These are phyloP conservation scores for Ailanthus altissimus DNA, from an alignment of 345 rosid genomes.

Conservation along the genomic window DNA sequence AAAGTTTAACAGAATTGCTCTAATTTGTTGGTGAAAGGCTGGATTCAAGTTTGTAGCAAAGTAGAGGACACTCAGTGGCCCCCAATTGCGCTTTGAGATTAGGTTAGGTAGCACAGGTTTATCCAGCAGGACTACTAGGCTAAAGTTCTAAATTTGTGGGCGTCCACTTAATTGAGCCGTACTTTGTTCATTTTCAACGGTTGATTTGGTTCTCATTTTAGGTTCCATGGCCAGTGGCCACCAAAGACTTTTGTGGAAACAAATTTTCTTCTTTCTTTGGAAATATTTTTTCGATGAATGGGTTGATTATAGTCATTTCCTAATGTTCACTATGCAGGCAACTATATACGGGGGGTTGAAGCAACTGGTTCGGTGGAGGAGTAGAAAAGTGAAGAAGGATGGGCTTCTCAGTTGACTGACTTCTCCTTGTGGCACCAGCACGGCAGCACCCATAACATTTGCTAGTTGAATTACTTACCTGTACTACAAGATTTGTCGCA, in stretches of 20 bases:
- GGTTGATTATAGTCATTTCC: neutral
- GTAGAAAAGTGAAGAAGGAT: constrained; percentile 48
- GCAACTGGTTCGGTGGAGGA: constrained; percentile 66
- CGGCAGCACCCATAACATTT: neutral
- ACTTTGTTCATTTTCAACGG: neutral
- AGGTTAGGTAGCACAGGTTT: neutral
- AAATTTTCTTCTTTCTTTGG: neutral
- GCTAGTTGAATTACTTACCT: neutral
- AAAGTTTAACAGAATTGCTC: neutral
- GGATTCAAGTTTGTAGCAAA: neutral
- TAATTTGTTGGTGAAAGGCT: neutral
- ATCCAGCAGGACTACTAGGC: neutral
- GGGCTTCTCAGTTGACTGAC: constrained; percentile 39
- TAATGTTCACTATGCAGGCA: constrained; percentile 41
- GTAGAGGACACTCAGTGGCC: constrained; percentile 12
- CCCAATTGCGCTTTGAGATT: neutral
- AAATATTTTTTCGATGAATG: neutral
- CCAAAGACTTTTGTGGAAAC: neutral
- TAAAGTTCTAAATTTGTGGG: neutral
- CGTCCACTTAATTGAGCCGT: neutral
- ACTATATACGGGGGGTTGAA: constrained; percentile 63
- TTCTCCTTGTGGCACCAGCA: neutral
- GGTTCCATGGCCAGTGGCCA: neutral
- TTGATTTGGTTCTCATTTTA: neutral
- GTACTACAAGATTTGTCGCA: neutral